A percentile compares a stretch with the other conserved stretches of the same genome.
Evolutionary conservation across 164 flowering plant species (phyloP).

Genomic region (Taxillus chinensis): DNA sequence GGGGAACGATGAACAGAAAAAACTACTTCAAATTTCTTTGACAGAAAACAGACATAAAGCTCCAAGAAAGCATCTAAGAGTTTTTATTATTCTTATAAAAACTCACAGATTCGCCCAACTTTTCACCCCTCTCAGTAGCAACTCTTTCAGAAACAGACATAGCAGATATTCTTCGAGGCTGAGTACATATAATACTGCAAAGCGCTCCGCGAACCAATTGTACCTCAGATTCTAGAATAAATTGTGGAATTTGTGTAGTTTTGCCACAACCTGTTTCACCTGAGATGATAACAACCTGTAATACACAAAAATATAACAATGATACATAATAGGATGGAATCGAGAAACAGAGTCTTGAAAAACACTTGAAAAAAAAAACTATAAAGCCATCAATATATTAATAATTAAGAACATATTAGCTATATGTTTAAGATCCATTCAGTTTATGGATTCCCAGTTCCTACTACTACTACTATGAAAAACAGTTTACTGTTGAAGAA

Average conservation of each 20-base stretch:
- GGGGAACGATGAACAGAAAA: neutral
- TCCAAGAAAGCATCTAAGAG: too few species aligned
- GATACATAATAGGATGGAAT: neutral
- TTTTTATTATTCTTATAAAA: neutral
- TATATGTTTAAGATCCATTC: too few species aligned
- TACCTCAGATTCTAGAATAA: slow-evolving; percentile 83
- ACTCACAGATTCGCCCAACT: slow-evolving; percentile 89
- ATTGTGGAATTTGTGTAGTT: slow-evolving; percentile 96
- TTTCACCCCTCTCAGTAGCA: slow-evolving; percentile 90
- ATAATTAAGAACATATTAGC: too few species aligned
- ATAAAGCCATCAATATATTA: too few species aligned
- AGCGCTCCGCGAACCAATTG: slow-evolving; percentile 58
- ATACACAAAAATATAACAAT: slow-evolving; percentile 7
- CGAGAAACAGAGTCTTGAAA: too few species aligned
- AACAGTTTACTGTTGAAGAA: too few species aligned
- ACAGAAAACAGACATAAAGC: too few species aligned
- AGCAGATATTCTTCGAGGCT: slow-evolving; percentile 94
- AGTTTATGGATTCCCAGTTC: too few species aligned
- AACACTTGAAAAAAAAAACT: too few species aligned
- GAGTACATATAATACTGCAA: slow-evolving; percentile 93
- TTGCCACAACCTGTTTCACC: slow-evolving; percentile 99
- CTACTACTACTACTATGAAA: too few species aligned
- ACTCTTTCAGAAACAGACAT: slow-evolving; percentile 97
- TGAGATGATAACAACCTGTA: slow-evolving; percentile 81
- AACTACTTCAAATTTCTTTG: too few species aligned